Conservation (phyloP, 2,329 filamentous ascomycete genomes). For the Nigrospora oryzae region DNA sequence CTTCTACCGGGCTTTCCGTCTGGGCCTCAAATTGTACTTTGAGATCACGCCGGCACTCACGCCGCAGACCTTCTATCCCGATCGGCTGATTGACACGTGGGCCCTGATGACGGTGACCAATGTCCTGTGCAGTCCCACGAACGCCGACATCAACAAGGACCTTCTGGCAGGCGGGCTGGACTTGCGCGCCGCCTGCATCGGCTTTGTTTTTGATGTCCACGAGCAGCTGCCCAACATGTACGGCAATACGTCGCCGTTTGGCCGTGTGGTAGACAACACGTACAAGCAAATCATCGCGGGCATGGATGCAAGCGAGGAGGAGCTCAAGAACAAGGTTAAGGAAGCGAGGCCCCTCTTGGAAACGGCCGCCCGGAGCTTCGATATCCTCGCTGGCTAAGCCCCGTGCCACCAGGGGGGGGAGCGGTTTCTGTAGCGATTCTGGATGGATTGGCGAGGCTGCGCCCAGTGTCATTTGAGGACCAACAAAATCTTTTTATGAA, state of each 20-base stretch:
- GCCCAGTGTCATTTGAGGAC: no score
- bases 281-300: slow-evolving; percentile 15
- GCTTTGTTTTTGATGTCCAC: slow-evolving; percentile 15
- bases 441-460: no score
- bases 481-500: no score
- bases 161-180: slow-evolving; percentile 12
- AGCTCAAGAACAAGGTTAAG: slow-evolving; percentile 11
- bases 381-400: background rate
- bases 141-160: slow-evolving; percentile 12
- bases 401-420: no score
- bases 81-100: slow-evolving; percentile 13
- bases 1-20: slow-evolving; percentile 12
- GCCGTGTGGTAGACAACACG: slow-evolving; percentile 12
- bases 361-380: slow-evolving; percentile 4
- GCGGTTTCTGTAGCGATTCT: no score
- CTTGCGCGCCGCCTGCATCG: slow-evolving; percentile 14
- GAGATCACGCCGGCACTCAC: slow-evolving; percentile 12
- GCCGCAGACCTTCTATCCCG: slow-evolving; percentile 13
- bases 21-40: slow-evolving; percentile 16
- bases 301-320: slow-evolving; percentile 8
- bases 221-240: slow-evolving; percentile 14
- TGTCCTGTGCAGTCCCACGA: slow-evolving; percentile 11
- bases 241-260: slow-evolving; percentile 12
- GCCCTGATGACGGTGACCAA: slow-evolving; percentile 13
- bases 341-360: slow-evolving; percentile 11